These are phyloP conservation scores for Stachybotrys chlorohalonatus DNA, from an alignment of 2,329 filamentous ascomycete genomes.

Conservation along the genomic window DNA sequence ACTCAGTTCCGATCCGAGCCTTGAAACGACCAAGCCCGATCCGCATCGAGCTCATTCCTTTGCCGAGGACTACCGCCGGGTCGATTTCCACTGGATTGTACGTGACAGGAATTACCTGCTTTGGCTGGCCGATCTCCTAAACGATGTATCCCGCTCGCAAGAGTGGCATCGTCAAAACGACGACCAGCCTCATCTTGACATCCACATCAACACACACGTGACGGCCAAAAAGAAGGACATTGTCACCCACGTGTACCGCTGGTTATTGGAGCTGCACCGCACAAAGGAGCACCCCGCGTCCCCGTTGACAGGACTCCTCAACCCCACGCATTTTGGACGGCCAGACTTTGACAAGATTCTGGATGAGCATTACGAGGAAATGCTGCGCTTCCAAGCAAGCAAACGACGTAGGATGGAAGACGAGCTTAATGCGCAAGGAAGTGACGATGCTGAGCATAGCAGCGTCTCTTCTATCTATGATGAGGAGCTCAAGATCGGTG, in stretches of 20 bases:
- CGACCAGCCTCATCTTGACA: conserved; percentile 32
- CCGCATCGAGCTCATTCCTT: conserved; percentile 14
- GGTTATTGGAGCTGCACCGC: conserved; percentile 46
- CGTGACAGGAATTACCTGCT: conserved; percentile 45
- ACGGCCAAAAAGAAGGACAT: conserved; percentile 45
- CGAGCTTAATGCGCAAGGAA: not conserved
- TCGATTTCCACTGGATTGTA: conserved; percentile 54
- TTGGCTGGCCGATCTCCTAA: conserved; percentile 49
- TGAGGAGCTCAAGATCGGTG: conserved; percentile 37
- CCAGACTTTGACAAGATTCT: conserved; percentile 45
- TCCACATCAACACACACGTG: conserved; percentile 47
- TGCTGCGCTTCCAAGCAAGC: conserved; percentile 26
- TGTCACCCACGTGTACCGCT: conserved; percentile 45
- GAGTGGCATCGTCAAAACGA: conserved; percentile 26
- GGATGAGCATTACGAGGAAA: conserved; percentile 43
- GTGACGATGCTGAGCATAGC: not conserved
- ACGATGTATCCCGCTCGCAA: conserved; percentile 32
- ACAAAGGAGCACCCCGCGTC: conserved; percentile 41
- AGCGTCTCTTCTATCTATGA: conserved; percentile 10
- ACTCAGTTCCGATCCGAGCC: conserved; percentile 4
- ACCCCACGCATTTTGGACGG: conserved; percentile 43
- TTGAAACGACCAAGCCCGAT: conserved; percentile 7
- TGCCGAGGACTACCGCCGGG: conserved; percentile 32
- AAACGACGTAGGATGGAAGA: conserved; percentile 5
- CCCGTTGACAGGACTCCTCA: conserved; percentile 43